Base-by-base conservation (phyloP, 805 yeast genomes). In the Candida maesae region DNA sequence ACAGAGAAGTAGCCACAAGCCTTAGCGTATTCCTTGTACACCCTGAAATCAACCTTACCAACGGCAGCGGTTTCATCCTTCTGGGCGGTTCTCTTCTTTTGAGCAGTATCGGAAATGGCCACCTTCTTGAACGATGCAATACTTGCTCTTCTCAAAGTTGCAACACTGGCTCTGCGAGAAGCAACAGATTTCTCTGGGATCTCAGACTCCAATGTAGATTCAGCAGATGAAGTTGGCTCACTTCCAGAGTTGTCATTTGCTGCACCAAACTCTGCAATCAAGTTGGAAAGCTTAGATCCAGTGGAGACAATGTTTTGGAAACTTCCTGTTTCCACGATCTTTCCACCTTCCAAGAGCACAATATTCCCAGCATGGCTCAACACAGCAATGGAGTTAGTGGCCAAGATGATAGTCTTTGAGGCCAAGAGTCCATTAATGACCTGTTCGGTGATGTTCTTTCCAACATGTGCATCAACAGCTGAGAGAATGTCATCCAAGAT, bases 371-470 rank as follows among this genome's bases (percentile, higher is more conserved):
- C 93, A 46, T 78, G 76, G 39, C 81, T 73, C 53, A 90, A 71
- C 10, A 88, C 95, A 37, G 84, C 74, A 45, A 91, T 82, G 38
- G 86, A 81, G 66, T 90, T 90, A 6, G 98, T 90, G 11, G 95
- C 91, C 58, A 90, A 69, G 24, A 90, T 67, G 49, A 78, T 79
- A 50, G 93, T 77, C 63, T 86, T 88, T 17, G 84, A 53, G 33
- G 77, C 74, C 51, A 90, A 67, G 49, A 90, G 67, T 41, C 97
- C 97, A 25, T 76, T 65, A 17, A 90, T 69, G 18, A 90, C 96
- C 55, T 84, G 78, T 50, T 79, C 81, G 50, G 84, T 80, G 53
- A 93, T 71, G 56, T 86, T 95, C 48, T 78, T 79, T 8, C 96
- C 90, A 36, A 81, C 89, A 55, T 81, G 81, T 3, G 84, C 78